Base-by-base conservation (phyloP, 257 asterid genomes). In the Verbascum thapsus region DNA sequence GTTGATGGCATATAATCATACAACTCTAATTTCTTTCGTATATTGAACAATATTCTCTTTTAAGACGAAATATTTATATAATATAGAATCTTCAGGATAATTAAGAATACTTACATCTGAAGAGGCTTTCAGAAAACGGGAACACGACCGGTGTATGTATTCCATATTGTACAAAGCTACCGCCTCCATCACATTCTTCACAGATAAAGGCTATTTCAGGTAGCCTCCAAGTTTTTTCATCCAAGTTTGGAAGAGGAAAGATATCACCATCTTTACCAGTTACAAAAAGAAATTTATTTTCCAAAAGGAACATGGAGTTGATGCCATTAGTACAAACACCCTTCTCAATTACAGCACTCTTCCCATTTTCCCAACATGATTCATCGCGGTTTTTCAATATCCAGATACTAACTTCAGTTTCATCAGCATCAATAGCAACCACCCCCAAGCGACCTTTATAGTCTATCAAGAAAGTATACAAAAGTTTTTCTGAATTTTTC, bases 91-190 rank as follows among this genome's bases (percentile, higher is more conserved):
- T 13, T 32, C 13, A 3, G 26, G 18, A 32, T 1, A 17, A 40
- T 57, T 5, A 37, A 18, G 15, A 57, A 18, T 2, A 42, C 71
- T 65, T 41, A 65, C 71, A 65, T 65, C 20, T 7, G 45, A 65
- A 65, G 43, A 65, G 54, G 63, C 63, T 65, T 43, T 65, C 71
- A 8, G 15, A n/a, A 16, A 8, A 65, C 12, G 32, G 71, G 10
- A 65, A 30, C 0, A 22, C 55, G 20, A 42, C 54, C 6, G 38
- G 61, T 40, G 51, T 61, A 51, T 12, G 10, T n/a, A 10, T 15
- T 12, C 39, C 52, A n/a, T 7, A 38, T n/a, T 50, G 20, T 1
- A 2, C 8, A 8, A 16, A 34, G 0, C 7, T 26, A 26, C 5
- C 32, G 32, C 32, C 44, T 6, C 3, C 44, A 39, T 39, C 44